Conservation (phyloP, 345 rosid genomes). For the Iberis pinnata region DNA sequence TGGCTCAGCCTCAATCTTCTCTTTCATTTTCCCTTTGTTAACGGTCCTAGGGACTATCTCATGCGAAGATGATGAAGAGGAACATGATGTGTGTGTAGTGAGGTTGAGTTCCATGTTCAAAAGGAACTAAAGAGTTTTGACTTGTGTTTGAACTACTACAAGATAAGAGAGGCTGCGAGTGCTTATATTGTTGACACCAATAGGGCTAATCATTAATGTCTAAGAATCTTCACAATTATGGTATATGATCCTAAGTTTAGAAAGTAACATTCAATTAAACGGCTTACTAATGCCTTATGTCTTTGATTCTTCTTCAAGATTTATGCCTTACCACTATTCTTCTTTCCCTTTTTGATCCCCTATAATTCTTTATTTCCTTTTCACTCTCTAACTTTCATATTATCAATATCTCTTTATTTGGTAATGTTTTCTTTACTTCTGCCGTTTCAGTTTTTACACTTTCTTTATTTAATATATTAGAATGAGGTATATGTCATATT, state of each 20-base stretch:
- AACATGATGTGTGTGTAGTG: slow-evolving; percentile 15
- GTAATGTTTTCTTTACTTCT: slow-evolving; percentile 19
- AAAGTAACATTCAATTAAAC: slow-evolving; percentile 28
- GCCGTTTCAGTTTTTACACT: slow-evolving; percentile 26
- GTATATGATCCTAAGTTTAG: slow-evolving; percentile 24
- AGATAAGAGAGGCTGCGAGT: slow-evolving; percentile 14
- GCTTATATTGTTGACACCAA: no score
- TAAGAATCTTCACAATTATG: slow-evolving; percentile 24
- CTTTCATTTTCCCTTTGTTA: slow-evolving; percentile 22
- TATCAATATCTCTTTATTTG: slow-evolving; percentile 29
- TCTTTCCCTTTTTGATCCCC: slow-evolving; percentile 21
- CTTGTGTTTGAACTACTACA: slow-evolving; percentile 5
- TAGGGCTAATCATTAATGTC: slow-evolving; percentile 27
- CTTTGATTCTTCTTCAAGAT: slow-evolving; percentile 24
- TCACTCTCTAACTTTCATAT: slow-evolving; percentile 4
- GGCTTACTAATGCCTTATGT: slow-evolving; percentile 22
- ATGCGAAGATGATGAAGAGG: slow-evolving; percentile 31
- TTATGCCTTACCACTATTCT: slow-evolving; percentile 17
- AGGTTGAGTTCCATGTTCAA: slow-evolving; percentile 28
- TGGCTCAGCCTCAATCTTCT: slow-evolving; percentile 2
- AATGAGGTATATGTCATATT: slow-evolving; percentile 11
- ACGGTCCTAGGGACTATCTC: slow-evolving; percentile 6
- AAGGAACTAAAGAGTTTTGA: background rate
- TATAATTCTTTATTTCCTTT: slow-evolving; percentile 11
- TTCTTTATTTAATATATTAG: slow-evolving; percentile 18